Conservation (phyloP, 2,329 filamentous ascomycete genomes). For the Botrytis pseudocinerea region DNA sequence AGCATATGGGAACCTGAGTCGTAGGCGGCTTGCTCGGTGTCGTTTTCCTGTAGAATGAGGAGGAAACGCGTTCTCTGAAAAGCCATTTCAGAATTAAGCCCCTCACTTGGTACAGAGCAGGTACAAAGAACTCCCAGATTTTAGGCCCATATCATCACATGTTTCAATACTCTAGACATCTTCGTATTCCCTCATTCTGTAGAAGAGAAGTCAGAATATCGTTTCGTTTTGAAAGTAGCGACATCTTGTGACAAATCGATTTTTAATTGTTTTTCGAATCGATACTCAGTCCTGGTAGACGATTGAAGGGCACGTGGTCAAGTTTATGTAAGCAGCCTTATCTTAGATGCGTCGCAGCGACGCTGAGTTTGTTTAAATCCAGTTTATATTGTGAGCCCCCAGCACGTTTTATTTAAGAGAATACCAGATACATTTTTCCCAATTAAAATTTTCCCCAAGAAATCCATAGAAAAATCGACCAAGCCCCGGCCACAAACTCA, state of each 20-base stretch:
- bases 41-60: not conserved
- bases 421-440: not conserved
- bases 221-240: too few species aligned
- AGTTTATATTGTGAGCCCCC: not conserved
- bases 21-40: not conserved
- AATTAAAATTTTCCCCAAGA: not conserved
- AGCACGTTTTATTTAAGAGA: not conserved
- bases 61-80: not conserved
- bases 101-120: not conserved
- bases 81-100: not conserved
- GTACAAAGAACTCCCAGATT: not conserved
- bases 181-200: not conserved
- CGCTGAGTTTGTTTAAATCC: not conserved
- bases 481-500: not conserved
- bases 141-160: not conserved
- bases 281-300: too few species aligned
- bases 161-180: not conserved
- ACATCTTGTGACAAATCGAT: not conserved
- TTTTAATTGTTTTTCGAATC: not conserved
- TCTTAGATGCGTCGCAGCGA: constrained; percentile 1
- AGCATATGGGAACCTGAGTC: too few species aligned
- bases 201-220: not conserved
- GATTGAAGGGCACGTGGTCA: not conserved
- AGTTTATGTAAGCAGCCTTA: constrained; percentile 16
- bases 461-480: not conserved